phyloP scores from a whole-genome alignment of 345 rosid species.

The Salix suchowensis region DNA sequence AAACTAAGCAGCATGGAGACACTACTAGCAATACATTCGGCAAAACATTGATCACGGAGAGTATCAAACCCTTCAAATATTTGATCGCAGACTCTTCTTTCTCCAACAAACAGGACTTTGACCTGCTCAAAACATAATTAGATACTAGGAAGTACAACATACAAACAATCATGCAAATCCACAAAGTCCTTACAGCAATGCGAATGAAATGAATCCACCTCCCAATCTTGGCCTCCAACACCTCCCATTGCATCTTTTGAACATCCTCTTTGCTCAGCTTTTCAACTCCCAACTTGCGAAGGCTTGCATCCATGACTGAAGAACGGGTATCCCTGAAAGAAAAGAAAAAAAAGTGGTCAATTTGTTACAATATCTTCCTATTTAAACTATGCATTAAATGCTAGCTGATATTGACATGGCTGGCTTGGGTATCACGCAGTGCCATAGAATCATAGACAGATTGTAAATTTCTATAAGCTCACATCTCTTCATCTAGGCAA shows the following conservation, averaged over 20 bases:
- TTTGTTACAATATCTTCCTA: neutral
- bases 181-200: constrained; percentile 68
- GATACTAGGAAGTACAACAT: constrained; percentile 9
- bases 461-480: neutral
- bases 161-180: neutral
- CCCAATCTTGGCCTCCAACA: constrained; percentile 94
- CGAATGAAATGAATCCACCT: constrained; percentile 99
- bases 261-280: constrained; percentile 95
- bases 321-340: constrained; percentile 76
- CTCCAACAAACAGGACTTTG: constrained; percentile 90
- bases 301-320: constrained; percentile 75
- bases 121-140: constrained; percentile 47
- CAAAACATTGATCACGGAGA: constrained; percentile 87
- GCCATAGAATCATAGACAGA: neutral
- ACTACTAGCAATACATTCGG: constrained; percentile 73
- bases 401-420: neutral
- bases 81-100: constrained; percentile 86
- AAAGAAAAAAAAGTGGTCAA: constrained; percentile 8
- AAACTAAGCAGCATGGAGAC: constrained; percentile 94
- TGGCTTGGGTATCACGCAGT: neutral
- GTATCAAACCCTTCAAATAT: constrained; percentile 84
- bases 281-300: constrained; percentile 87
- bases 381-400: neutral
- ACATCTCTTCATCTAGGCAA: neutral
- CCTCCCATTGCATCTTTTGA: constrained; percentile 98